Evolutionary conservation across 352 stramenopile genomes (phyloP), one percentile per base, ranked within the genome.

Genomic region (Phytophthora colocasiae): DNA sequence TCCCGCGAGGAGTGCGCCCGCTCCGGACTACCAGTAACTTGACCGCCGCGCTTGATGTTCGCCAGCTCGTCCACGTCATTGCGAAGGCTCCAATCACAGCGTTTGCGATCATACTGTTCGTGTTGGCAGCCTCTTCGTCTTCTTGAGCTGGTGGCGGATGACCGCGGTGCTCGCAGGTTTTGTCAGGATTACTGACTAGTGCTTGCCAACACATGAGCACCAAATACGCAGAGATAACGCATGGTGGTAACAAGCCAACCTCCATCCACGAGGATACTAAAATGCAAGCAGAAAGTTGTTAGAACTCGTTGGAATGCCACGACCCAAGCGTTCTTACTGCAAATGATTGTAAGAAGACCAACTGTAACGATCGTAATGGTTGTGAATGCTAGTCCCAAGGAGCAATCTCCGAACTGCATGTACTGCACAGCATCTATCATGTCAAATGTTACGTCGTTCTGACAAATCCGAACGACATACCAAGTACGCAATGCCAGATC

Each of bases 351-450:
- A 73, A 89, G 46, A 14, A 97, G 5, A 2, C 90, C 52, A 19
- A 63, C 77, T 11, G 90, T 67, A 22, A 97, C 72, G n/a, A 97
- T 71, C 5, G 94, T 98, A 24, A 98, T 75, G 1, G 91, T 91
- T 36, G 84, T 95, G 66, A 97, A 97, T 5, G 87, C 89, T 12
- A 93, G 54, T 0, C 87, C 90, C 1, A 83, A 55, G 3, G 56
- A 34, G 61, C 94, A 98, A n/a, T 82, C 81, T 3, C 73, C 74
- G 72, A 98, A 99, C 45, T 87, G 86, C 58, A 90, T 62, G 71
- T 97, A 98, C 75, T 99, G 63, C 19, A 49, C 15, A 50, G 44
- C 10, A 52, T 31, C 39, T 8, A 11, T 34, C 29, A 22, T 22
- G 22, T 22, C 22, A 22, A 22, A 22, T 22, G 22, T 22, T 22